Conservation (phyloP, 257 asterid genomes). For the Solanum virginianum region DNA sequence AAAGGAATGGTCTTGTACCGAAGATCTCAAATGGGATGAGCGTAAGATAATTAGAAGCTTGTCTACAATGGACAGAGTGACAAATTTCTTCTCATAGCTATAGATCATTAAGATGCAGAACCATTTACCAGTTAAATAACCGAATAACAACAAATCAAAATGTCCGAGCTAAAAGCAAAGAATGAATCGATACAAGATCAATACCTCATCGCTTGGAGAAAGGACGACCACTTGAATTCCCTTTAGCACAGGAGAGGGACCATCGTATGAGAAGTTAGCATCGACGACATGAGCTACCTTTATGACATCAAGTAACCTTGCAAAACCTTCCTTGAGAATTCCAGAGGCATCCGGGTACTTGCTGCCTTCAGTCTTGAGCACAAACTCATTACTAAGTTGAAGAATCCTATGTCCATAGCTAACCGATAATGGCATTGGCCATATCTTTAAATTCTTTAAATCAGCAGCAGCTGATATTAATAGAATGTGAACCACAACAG, state of each 20-base stretch:
- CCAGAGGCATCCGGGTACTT: constrained; percentile 60
- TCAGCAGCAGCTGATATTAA: constrained; percentile 27
- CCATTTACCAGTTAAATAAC: not conserved
- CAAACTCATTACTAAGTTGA: constrained; percentile 39
- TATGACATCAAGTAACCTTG: constrained; percentile 29
- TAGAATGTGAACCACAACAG: constrained; percentile 18
- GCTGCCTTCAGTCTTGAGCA: constrained; percentile 61
- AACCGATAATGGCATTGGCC: constrained; percentile 90
- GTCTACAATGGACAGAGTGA: not conserved
- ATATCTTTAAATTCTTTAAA: constrained; percentile 36
- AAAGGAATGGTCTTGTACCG: not conserved
- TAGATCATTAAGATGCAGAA: not conserved
- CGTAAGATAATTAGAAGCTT: not conserved
- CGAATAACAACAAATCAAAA: not conserved
- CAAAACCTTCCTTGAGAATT: constrained; percentile 67
- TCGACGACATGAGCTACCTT: constrained; percentile 45
- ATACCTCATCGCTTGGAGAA: constrained; percentile 70
- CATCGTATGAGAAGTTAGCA: constrained; percentile 21
- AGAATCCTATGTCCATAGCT: constrained; percentile 43
- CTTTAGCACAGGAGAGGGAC: constrained; percentile 40
- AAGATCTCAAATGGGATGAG: not conserved
- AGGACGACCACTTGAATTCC: constrained; percentile 56
- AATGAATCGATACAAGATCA: not conserved
- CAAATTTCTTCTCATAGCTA: not conserved
- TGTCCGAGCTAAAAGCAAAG: not conserved